Base-by-base conservation (phyloP, 1,284 basidiomycete species). In the Ceratobasidium sp. region DNA sequence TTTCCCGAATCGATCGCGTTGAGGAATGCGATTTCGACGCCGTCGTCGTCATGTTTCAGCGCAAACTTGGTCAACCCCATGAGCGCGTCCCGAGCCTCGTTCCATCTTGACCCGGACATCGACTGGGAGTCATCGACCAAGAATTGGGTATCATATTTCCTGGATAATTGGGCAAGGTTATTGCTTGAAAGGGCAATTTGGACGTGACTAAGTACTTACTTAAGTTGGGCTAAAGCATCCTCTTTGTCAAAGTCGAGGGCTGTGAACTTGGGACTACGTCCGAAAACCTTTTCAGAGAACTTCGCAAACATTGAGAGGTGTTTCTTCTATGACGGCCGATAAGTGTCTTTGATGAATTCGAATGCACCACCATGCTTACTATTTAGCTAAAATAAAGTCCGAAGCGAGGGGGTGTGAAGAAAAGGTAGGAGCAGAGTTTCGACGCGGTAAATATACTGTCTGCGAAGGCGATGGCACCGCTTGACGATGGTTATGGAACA, bases 21-120 rank as follows among this genome's bases (percentile, higher is more conserved):
- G 60, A 89, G 75, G 79, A 89, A 89, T 76, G 85, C 80, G 1
- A 88, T 80, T 72, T 88, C 87, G 50, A 89, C 84, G 0, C 88
- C 88, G 75, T 88, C 85, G 7, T 78, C 77, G 74, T 87, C 87
- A 73, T 88, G 87, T 67, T 79, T 76, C 1, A 82, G 79, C 1
- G 86, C 86, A 15, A 80, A 79, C 1, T 83, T 82, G 9, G 86
- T 86, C 5, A 89, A 80, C 2, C 81, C 78, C 7, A 82, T 81
- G 19, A 88, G 82, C 1, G 86, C 86, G 27, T 82, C 79, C 44
- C 82, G 79, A 8, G 87, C 85, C 85, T 88, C 86, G 17, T 75
- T 72, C 89, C 89, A 90, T 22, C 82, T 81, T 0, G 75, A 66
- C 2, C 83, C 85, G 11, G 76, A 67, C 89, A 90, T 90, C 8